Evolutionary conservation across 2,329 filamentous ascomycete genomes (phyloP).

Genomic region (Cadophora sp.): DNA sequence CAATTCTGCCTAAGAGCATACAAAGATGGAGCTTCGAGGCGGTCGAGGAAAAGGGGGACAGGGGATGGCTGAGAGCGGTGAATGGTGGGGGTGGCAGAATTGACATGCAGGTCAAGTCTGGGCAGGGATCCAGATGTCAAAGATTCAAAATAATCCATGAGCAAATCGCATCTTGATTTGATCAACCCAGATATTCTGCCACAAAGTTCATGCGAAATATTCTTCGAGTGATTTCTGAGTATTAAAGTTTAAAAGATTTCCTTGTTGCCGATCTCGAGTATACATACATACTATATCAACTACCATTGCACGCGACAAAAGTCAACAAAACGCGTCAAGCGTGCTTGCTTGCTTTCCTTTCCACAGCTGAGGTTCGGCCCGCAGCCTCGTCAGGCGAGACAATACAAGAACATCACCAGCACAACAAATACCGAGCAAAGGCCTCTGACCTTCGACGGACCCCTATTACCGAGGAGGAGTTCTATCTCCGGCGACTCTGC

Average conservation of each 20-base stretch:
- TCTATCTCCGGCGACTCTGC: neutral
- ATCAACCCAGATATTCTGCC: neutral
- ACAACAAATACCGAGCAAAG: neutral
- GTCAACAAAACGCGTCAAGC: conserved; percentile 19
- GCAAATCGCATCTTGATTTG: neutral
- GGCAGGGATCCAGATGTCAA: neutral
- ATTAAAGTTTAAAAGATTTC: neutral
- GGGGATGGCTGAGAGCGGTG: conserved; percentile 5
- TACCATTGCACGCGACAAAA: conserved; percentile 7
- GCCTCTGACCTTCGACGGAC: neutral
- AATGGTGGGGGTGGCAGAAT: conserved; percentile 24
- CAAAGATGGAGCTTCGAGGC: conserved; percentile 1
- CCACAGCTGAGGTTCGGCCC: neutral
- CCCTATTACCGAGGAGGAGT: neutral
- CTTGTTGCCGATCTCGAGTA: neutral
- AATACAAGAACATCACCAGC: neutral
- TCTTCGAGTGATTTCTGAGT: neutral
- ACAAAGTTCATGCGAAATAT: neutral
- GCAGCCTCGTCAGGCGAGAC: conserved; percentile 10
- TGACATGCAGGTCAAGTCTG: neutral
- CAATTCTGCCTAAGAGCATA: conserved; percentile 13
- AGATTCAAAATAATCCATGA: neutral
- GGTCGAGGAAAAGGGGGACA: conserved; percentile 13
- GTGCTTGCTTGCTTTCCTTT: neutral
- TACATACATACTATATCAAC: neutral